phyloP scores from a whole-genome alignment of 208 protist genomes.

The Naegleria lovaniensis region DNA sequence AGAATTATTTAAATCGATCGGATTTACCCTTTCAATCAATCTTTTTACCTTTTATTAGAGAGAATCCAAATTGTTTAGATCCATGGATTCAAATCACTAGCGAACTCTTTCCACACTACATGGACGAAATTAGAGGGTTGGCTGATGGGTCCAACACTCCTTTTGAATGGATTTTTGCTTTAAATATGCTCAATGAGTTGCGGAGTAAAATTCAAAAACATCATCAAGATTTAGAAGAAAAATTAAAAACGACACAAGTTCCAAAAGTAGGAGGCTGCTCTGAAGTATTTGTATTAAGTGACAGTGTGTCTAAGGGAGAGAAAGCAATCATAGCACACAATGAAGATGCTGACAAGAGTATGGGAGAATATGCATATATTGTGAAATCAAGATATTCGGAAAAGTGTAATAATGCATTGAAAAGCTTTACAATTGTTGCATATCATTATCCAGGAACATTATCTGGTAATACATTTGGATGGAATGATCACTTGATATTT shows the following conservation, averaged over 20 bases:
- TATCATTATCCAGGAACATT: conserved; percentile 1
- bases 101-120: background rate
- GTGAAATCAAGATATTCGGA: background rate
- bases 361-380: conserved; percentile 18
- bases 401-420: background rate
- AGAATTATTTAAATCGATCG: background rate
- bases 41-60: background rate
- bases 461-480: background rate
- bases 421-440: background rate
- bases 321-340: background rate
- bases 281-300: background rate
- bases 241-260: background rate
- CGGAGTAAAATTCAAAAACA: background rate
- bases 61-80: background rate
- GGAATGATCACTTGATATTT: background rate
- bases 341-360: conserved; percentile 1
- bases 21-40: background rate
- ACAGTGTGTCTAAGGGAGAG: background rate
- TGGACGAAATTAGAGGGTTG: background rate
- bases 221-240: background rate
- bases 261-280: background rate
- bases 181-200: background rate
- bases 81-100: background rate
- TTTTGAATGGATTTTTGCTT: background rate
- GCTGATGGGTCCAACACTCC: background rate